Percentiles rank a stretch among this genome's conserved stretches.
Evolutionary conservation across 306 rosid genomes (phyloP).

Genomic region (Luffa acutangula): DNA sequence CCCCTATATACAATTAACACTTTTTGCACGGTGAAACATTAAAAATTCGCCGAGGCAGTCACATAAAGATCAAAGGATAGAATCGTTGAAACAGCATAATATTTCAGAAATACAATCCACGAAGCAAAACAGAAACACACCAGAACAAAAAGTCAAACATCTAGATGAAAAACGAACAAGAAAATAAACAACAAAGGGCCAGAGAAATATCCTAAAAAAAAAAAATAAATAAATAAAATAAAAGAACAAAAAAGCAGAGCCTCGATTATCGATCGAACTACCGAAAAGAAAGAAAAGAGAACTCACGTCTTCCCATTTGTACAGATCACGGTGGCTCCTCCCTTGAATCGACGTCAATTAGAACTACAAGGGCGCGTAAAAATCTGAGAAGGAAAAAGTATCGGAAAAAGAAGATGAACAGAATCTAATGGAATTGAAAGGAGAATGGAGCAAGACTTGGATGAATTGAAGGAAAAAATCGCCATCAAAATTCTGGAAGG

Average conservation of each 20-base stretch:
- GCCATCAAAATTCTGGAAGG: constrained; percentile 42
- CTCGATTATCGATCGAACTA: background rate
- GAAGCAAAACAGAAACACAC: background rate
- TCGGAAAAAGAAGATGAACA: constrained; percentile 18
- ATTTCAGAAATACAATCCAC: background rate
- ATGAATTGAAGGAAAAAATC: constrained; percentile 31
- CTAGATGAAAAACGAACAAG: background rate
- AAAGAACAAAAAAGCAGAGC: background rate
- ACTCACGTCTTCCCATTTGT: constrained; percentile 87
- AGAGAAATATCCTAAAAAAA: background rate
- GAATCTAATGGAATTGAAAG: constrained; percentile 30
- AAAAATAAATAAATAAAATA: background rate
- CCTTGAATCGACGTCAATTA: constrained; percentile 25
- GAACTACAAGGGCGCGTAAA: constrained; percentile 28
- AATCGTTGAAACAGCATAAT: background rate
- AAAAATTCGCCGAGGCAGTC: background rate
- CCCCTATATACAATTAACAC: background rate
- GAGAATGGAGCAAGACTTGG: constrained; percentile 13
- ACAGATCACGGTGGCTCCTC: constrained; percentile 18
- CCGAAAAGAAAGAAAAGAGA: background rate
- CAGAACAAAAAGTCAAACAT: background rate
- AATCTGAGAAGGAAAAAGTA: constrained; percentile 22
- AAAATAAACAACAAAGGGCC: background rate
- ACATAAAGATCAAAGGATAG: background rate
- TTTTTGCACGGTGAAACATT: background rate